A percentile compares a stretch with the other conserved stretches of the same genome.
phyloP scores from a whole-genome alignment of 805 yeast species.

The Yarrowia phangngaensis region DNA sequence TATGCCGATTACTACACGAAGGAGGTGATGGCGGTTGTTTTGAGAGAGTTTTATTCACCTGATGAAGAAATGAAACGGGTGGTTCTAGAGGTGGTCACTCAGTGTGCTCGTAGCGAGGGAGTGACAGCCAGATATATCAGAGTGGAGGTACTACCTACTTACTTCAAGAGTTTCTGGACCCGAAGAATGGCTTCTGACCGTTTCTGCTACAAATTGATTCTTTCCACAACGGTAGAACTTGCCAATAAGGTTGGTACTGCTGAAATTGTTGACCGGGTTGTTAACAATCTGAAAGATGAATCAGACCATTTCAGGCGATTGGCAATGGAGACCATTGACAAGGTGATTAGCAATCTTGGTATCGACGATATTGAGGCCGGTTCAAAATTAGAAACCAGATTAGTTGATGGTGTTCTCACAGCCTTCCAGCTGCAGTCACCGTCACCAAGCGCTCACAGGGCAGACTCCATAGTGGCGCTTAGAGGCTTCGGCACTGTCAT shows the following conservation, averaged over 20 bases:
- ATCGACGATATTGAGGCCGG: slow-evolving; percentile 55
- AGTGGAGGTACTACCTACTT: slow-evolving; percentile 54
- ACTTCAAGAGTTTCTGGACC: slow-evolving; percentile 74
- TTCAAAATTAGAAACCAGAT: slow-evolving; percentile 51
- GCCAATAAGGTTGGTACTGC: slow-evolving; percentile 66
- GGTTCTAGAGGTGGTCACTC: slow-evolving; percentile 63
- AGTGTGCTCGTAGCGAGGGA: slow-evolving; percentile 59
- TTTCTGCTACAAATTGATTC: slow-evolving; percentile 55
- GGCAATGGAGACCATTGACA: slow-evolving; percentile 68
- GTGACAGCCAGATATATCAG: slow-evolving; percentile 49
- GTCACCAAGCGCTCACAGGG: slow-evolving; percentile 27
- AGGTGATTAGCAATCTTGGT: slow-evolving; percentile 50
- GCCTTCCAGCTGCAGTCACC: slow-evolving; percentile 75
- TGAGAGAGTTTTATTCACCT: slow-evolving; percentile 71
- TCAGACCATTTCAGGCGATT: slow-evolving; percentile 74
- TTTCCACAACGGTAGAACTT: slow-evolving; percentile 65
- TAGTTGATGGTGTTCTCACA: slow-evolving; percentile 70
- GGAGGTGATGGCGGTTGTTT: slow-evolving; percentile 63
- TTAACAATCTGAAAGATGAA: slow-evolving; percentile 67
- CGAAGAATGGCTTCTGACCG: slow-evolving; percentile 61
- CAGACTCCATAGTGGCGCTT: slow-evolving; percentile 53
- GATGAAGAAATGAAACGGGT: slow-evolving; percentile 84
- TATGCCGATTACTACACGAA: slow-evolving; percentile 72
- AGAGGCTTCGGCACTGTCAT: slow-evolving; percentile 63
- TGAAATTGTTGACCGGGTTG: slow-evolving; percentile 53